These are phyloP conservation scores for Choanephora cucurbitarum DNA, from an alignment of 371 early-diverging fungal genomes.

Conservation along the genomic window DNA sequence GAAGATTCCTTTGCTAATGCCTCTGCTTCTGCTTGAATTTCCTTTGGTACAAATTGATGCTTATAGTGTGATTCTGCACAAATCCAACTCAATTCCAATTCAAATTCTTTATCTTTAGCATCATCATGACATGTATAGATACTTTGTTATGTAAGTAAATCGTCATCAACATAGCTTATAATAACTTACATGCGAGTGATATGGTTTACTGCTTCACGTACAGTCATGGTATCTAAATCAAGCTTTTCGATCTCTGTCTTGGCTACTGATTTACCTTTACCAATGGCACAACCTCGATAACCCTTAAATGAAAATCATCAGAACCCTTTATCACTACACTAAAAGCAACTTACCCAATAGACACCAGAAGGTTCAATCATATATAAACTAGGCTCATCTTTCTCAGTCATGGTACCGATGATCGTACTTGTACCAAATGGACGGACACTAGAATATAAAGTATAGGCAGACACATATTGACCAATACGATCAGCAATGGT, in stretches of 20 bases:
- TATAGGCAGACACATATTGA: constrained; percentile 93
- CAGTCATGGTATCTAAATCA: constrained; percentile 82
- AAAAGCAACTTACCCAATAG: constrained; percentile 71
- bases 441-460: constrained; percentile 95
- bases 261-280: constrained; percentile 96
- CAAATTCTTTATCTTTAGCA: constrained; percentile 96
- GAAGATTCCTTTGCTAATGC: constrained; percentile 73
- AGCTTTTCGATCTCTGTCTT: constrained; percentile 98
- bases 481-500: constrained; percentile 93
- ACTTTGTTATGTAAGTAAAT: constrained; percentile 36
- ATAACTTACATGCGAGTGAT: constrained; percentile 88
- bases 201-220: constrained; percentile 89
- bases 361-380: constrained; percentile 98
- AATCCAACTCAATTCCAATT: constrained; percentile 96
- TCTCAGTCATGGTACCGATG: constrained; percentile 69
- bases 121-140: constrained; percentile 96
- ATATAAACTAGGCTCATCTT: constrained; percentile 82
- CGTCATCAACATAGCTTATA: neutral
- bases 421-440: constrained; percentile 94
- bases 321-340: neutral
- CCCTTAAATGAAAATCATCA: constrained; percentile 56
- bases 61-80: constrained; percentile 79
- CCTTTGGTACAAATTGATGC: constrained; percentile 89
- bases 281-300: constrained; percentile 92
- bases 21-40: constrained; percentile 86